Evolutionary conservation across 805 yeast genomes (phyloP).

Genomic region (Suhomyces sp.): DNA sequence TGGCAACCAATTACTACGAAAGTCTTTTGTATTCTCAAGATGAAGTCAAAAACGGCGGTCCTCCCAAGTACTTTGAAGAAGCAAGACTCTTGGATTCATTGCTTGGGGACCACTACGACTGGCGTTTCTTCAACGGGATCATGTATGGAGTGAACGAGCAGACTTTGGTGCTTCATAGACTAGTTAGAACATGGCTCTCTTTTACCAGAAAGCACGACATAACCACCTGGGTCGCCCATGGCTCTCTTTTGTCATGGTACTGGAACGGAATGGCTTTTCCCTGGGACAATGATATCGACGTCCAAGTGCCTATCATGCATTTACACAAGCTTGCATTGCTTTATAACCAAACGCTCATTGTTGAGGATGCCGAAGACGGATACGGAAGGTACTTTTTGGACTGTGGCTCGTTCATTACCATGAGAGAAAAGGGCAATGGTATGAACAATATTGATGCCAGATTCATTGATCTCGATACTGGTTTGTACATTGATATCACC

Average conservation of each 20-base stretch:
- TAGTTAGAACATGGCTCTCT: conserved; percentile 25
- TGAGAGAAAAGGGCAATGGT: conserved; percentile 15
- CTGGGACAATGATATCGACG: conserved; percentile 30
- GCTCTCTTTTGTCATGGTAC: conserved; percentile 28
- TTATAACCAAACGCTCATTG: conserved; percentile 23
- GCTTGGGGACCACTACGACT: conserved; percentile 27
- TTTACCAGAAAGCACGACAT: conserved; percentile 25
- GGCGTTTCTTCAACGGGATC: conserved; percentile 25
- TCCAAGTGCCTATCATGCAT: conserved; percentile 25
- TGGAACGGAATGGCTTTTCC: conserved; percentile 30
- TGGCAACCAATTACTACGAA: conserved; percentile 28
- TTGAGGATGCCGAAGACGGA: conserved; percentile 41
- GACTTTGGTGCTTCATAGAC: conserved; percentile 18
- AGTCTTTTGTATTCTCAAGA: conserved; percentile 31
- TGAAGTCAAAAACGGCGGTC: conserved; percentile 27
- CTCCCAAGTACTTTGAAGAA: conserved; percentile 41
- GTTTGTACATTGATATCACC: conserved; percentile 42
- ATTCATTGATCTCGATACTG: conserved; percentile 49
- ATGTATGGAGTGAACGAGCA: conserved; percentile 17
- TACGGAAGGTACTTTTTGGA: conserved; percentile 53
- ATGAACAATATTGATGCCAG: conserved; percentile 54
- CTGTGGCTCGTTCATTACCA: conserved; percentile 21
- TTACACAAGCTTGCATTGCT: conserved; percentile 19
- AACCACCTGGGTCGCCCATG: conserved; percentile 29
- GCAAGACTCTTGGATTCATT: conserved; percentile 25